These are phyloP conservation scores for Apium graveolens DNA, from an alignment of 129 eudicot species.

Conservation along the genomic window DNA sequence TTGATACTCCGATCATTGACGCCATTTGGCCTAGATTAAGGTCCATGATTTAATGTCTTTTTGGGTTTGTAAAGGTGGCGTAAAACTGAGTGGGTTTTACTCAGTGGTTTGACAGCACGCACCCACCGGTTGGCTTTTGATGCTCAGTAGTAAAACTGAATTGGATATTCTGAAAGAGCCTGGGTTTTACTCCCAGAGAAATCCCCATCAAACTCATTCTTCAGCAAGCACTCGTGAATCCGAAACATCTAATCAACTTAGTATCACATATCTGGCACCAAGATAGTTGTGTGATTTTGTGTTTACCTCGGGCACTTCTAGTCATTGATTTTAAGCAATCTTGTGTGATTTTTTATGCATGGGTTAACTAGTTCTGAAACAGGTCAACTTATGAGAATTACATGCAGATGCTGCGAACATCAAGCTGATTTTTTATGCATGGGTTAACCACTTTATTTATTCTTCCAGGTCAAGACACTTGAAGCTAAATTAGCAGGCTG, in stretches of 20 bases:
- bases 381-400: too few relatives aligned
- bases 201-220: not conserved
- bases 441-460: not conserved
- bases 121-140: too few relatives aligned
- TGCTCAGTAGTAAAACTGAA: not conserved
- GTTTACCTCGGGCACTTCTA: not conserved
- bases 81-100: too few relatives aligned
- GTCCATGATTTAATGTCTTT: too few relatives aligned
- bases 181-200: not conserved
- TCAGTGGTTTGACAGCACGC: too few relatives aligned
- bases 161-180: not conserved
- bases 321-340: not conserved
- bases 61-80: too few relatives aligned
- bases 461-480: constrained; percentile 1
- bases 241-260: not conserved
- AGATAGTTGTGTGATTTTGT: not conserved
- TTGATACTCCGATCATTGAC: constrained; percentile 65
- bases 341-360: too few relatives aligned
- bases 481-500: not conserved
- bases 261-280: not conserved
- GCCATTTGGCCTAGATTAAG: constrained; percentile 71
- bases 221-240: not conserved
- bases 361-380: too few relatives aligned
- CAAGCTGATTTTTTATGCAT: too few relatives aligned
- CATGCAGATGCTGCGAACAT: too few relatives aligned